A percentile compares a stretch with the other conserved stretches of the same genome.
Conservation (phyloP, 257 asterid species). For the Scutellaria barbata region DNA sequence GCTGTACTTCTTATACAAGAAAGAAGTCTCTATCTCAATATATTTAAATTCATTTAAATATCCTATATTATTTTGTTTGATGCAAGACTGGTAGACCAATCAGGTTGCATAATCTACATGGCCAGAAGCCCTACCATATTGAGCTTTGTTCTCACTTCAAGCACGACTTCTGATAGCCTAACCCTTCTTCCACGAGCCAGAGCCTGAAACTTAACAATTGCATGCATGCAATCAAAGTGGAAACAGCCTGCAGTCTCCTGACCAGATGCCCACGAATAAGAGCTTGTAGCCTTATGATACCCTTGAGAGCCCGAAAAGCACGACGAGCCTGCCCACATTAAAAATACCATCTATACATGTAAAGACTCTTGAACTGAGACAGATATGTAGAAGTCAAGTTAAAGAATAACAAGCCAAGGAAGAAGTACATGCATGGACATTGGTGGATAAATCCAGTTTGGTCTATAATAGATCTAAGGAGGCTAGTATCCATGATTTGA, state of each 20-base stretch:
- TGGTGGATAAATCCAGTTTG: not conserved
- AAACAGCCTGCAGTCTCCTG: constrained; percentile 88
- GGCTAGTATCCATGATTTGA: not conserved
- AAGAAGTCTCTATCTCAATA: constrained; percentile 23
- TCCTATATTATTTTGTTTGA: not conserved
- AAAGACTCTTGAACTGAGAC: not conserved
- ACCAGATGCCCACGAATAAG: constrained; percentile 94
- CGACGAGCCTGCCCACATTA: constrained; percentile 75
- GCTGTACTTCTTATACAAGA: constrained; percentile 27
- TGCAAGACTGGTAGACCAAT: constrained; percentile 17
- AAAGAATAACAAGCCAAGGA: constrained; percentile 14
- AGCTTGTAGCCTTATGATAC: constrained; percentile 93
- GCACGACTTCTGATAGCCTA: constrained; percentile 46
- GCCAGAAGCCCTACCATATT: constrained; percentile 43
- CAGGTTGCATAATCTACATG: constrained; percentile 25
- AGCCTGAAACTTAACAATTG: constrained; percentile 80
- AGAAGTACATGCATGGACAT: constrained; percentile 3
- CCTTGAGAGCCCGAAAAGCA: constrained; percentile 88
- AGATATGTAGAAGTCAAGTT: not conserved
- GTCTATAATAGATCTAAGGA: not conserved
- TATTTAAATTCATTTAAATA: not conserved
- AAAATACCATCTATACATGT: constrained; percentile 5
- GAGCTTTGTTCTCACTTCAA: constrained; percentile 36
- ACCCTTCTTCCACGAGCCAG: constrained; percentile 77
- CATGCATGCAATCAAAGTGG: constrained; percentile 81